phyloP scores from a whole-genome alignment of 2,329 filamentous ascomycete species.

The Coniochaeta ligniaria region DNA sequence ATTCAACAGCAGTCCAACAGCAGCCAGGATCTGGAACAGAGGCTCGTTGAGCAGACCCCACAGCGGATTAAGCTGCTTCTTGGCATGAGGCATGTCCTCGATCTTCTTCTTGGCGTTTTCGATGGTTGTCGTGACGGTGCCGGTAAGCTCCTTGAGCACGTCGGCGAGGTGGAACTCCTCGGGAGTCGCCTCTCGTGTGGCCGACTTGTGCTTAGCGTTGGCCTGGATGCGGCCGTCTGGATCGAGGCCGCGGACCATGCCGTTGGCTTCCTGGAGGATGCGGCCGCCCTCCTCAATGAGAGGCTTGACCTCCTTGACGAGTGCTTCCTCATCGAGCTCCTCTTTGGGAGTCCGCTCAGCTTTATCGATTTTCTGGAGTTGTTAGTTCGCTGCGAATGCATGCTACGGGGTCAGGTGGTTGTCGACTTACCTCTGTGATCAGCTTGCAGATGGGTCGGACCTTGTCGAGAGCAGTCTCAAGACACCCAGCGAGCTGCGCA shows the following conservation, averaged over 20 bases:
- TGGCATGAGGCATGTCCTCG: conserved; percentile 84
- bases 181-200: conserved; percentile 66
- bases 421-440: conserved; percentile 63
- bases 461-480: conserved; percentile 74
- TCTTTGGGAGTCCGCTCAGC: conserved; percentile 77
- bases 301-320: conserved; percentile 80
- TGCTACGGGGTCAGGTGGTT: not conserved
- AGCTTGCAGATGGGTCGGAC: conserved; percentile 80
- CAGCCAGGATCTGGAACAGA: conserved; percentile 85
- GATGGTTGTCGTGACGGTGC: conserved; percentile 72
- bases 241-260: conserved; percentile 78
- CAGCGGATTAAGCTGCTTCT: conserved; percentile 89
- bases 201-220: conserved; percentile 75
- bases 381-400: conserved; percentile 3
- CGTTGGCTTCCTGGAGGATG: conserved; percentile 81
- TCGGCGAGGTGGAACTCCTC: conserved; percentile 84
- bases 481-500: conserved; percentile 62
- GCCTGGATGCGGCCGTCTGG: conserved; percentile 80
- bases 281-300: conserved; percentile 79
- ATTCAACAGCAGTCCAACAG: conserved; percentile 73
- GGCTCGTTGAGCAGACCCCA: conserved; percentile 80
- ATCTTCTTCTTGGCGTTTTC: conserved; percentile 88
- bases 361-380: conserved; percentile 60
- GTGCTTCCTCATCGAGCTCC: conserved; percentile 81
- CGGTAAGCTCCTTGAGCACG: conserved; percentile 77